Evolutionary conservation across 768 basidiomycete species (phyloP).

Genomic region (Mycena rosella): DNA sequence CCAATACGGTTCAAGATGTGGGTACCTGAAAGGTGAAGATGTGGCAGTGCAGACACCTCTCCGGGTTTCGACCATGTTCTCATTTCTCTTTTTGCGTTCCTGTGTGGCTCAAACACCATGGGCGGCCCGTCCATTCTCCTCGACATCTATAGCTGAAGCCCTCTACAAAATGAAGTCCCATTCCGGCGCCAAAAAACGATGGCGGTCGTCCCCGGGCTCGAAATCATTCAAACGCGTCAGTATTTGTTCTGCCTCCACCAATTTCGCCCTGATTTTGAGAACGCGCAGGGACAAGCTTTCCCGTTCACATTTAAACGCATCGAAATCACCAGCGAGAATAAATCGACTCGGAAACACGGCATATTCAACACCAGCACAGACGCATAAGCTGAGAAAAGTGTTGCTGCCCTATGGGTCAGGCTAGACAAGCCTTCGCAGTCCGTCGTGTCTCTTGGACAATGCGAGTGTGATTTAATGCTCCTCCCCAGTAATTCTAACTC

Average conservation of each 20-base stretch:
- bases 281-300: slow-evolving; percentile 71
- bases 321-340: slow-evolving; percentile 73
- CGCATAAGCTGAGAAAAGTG: slow-evolving; percentile 72
- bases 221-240: slow-evolving; percentile 81
- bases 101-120: slow-evolving; percentile 38
- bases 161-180: slow-evolving; percentile 87
- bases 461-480: neutral
- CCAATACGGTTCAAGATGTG: slow-evolving; percentile 3
- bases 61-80: too few relatives aligned
- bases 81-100: slow-evolving; percentile 21
- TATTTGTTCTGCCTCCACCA: slow-evolving; percentile 23
- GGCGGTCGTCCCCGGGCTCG: slow-evolving; percentile 77
- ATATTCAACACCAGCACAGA: slow-evolving; percentile 76
- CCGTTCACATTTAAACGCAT: slow-evolving; percentile 80
- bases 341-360: slow-evolving; percentile 75
- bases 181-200: slow-evolving; percentile 85
- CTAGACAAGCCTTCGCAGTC: neutral
- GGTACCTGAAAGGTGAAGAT: neutral
- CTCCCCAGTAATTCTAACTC: slow-evolving; percentile 6
- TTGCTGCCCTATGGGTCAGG: slow-evolving; percentile 76
- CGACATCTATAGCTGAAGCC: slow-evolving; percentile 65
- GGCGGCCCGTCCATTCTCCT: slow-evolving; percentile 66
- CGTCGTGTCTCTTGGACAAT: neutral
- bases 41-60: too few relatives aligned
- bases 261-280: slow-evolving; percentile 1